Evolutionary conservation across 768 basidiomycete species (phyloP).

Genomic region (Gyrodon lividus): DNA sequence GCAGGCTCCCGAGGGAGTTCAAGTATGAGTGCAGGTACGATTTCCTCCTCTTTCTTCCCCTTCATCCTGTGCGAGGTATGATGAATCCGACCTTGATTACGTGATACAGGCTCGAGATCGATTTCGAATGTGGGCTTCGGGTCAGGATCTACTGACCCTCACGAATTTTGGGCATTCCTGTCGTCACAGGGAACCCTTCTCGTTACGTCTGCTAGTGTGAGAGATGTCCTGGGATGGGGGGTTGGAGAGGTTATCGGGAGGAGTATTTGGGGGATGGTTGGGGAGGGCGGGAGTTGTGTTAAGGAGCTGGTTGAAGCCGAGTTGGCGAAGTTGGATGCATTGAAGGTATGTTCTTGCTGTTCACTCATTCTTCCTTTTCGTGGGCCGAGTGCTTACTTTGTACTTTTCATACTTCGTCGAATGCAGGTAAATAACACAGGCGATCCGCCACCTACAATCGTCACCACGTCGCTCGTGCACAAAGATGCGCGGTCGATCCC

Average conservation of each 20-base stretch:
- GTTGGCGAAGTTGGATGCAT: conserved; percentile 20
- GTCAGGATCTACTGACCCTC: conserved; percentile 5
- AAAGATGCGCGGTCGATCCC: conserved; percentile 35
- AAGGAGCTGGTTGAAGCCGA: conserved; percentile 28
- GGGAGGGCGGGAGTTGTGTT: conserved; percentile 16
- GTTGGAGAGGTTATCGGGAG: conserved; percentile 53
- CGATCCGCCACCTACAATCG: conserved; percentile 19
- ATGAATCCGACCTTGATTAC: background rate
- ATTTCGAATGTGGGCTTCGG: background rate
- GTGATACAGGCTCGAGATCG: conserved; percentile 7
- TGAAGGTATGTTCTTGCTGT: conserved; percentile 15
- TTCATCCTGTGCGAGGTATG: background rate
- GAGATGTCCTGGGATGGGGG: conserved; percentile 67
- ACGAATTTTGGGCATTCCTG: conserved; percentile 56
- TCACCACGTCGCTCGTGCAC: conserved; percentile 35
- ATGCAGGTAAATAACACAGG: conserved; percentile 4
- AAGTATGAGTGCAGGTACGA: conserved; percentile 23
- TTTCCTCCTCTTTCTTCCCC: background rate
- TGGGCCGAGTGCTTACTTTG: background rate
- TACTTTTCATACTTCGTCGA: background rate
- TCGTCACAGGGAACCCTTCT: conserved; percentile 47
- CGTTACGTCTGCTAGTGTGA: conserved; percentile 47
- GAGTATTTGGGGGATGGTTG: conserved; percentile 40
- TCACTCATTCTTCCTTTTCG: background rate
- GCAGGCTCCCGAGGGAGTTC: background rate